Evolutionary conservation across 805 yeast species (phyloP).

Genomic region (Ogataea trehaloabstinens): DNA sequence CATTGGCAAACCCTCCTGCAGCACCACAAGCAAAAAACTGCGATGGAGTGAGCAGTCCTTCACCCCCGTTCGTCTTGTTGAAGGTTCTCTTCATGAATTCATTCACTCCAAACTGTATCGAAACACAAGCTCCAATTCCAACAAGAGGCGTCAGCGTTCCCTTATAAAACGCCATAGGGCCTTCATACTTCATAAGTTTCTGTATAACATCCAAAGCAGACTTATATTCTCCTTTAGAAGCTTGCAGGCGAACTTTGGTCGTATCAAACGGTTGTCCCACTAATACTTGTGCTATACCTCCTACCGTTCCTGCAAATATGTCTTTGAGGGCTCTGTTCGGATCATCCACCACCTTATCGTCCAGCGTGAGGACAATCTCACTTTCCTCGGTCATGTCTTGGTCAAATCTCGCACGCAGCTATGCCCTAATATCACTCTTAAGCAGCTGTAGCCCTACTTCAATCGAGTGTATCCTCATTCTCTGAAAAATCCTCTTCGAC

Average conservation of each 20-base stretch:
- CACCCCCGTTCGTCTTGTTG: constrained; percentile 39
- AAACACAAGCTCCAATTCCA: constrained; percentile 98
- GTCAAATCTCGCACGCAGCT: too few relatives aligned
- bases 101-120: constrained; percentile 92
- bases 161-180: constrained; percentile 81
- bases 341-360: constrained; percentile 24
- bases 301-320: constrained; percentile 86
- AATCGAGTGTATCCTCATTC: too few relatives aligned
- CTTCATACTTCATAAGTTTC: constrained; percentile 73
- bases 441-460: too few relatives aligned
- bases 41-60: constrained; percentile 44
- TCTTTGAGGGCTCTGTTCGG: constrained; percentile 62
- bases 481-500: too few relatives aligned
- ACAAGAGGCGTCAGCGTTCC: constrained; percentile 91
- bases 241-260: constrained; percentile 88
- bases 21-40: constrained; percentile 85
- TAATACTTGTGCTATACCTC: constrained; percentile 94
- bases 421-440: too few relatives aligned
- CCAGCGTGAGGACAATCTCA: constrained; percentile 23
- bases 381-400: constrained; percentile 29
- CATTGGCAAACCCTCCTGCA: constrained; percentile 90
- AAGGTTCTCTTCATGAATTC: constrained; percentile 89
- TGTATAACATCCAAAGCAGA: constrained; percentile 71
- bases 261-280: constrained; percentile 97
- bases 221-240: constrained; percentile 72